Conservation (phyloP, 371 early-diverging fungal genomes). For the Parasitella parasitica region DNA sequence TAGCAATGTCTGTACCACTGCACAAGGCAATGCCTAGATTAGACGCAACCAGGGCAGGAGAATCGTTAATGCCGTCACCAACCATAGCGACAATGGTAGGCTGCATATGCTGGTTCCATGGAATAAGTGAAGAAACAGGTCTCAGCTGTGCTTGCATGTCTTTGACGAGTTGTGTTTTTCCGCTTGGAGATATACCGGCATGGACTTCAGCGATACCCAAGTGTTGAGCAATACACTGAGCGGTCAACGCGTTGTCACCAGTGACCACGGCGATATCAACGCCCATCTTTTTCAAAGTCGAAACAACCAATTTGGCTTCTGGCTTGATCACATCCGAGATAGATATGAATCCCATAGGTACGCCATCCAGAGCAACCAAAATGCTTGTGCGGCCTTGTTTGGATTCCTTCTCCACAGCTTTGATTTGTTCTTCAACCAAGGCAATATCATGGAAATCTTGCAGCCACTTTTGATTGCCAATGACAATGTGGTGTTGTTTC, state of each 20-base stretch:
- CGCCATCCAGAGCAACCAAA: slow-evolving; percentile 64
- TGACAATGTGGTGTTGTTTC: slow-evolving; percentile 43
- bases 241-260: slow-evolving; percentile 88
- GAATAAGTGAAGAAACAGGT: neutral
- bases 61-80: slow-evolving; percentile 99
- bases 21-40: slow-evolving; percentile 94
- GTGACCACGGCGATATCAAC: slow-evolving; percentile 88
- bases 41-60: slow-evolving; percentile 90
- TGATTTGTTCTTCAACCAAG: slow-evolving; percentile 31
- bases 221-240: slow-evolving; percentile 66
- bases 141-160: slow-evolving; percentile 49
- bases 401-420: slow-evolving; percentile 37
- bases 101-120: neutral
- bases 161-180: slow-evolving; percentile 80
- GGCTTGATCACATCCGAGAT: slow-evolving; percentile 85
- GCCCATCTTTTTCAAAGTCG: slow-evolving; percentile 72
- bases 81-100: slow-evolving; percentile 84
- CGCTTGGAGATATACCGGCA: slow-evolving; percentile 88
- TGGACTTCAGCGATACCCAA: slow-evolving; percentile 81
- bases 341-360: slow-evolving; percentile 74
- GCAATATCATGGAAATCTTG: slow-evolving; percentile 34
- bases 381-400: slow-evolving; percentile 80
- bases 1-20: slow-evolving; percentile 93
- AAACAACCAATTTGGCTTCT: slow-evolving; percentile 69
- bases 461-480: slow-evolving; percentile 80